phyloP scores from a whole-genome alignment of 225 moss, liverwort and hornwort species.

The Bryum argenteum region DNA sequence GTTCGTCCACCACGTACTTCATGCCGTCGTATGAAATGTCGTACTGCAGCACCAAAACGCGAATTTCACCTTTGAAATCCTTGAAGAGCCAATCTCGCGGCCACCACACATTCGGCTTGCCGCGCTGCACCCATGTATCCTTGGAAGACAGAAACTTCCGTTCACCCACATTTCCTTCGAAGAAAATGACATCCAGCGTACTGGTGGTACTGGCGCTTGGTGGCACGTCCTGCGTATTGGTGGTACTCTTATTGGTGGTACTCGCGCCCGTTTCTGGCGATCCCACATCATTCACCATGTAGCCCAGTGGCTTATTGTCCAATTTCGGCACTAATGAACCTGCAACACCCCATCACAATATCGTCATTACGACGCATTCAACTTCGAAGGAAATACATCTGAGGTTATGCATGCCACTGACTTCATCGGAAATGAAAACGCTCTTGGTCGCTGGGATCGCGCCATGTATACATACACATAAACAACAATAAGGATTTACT shows the following conservation, averaged over 20 bases:
- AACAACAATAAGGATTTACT: neutral
- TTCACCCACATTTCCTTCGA: no score
- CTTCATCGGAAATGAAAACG: neutral
- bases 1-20: conserved; percentile 35
- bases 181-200: no score
- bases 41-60: conserved; percentile 50
- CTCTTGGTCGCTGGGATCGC: neutral
- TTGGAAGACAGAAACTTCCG: no score
- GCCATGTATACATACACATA: conserved; percentile 25
- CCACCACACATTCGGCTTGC: no score
- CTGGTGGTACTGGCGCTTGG: no score
- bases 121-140: no score
- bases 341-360: neutral
- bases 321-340: neutral
- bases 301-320: conserved; percentile 30
- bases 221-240: conserved; percentile 26
- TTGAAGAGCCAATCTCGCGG: conserved; percentile 43
- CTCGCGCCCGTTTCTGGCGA: neutral
- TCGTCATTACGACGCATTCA: no score
- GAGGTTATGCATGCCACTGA: neutral
- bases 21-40: conserved; percentile 35
- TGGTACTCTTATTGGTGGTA: conserved; percentile 5
- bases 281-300: conserved; percentile 36
- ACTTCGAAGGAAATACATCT: no score
- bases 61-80: conserved; percentile 30